Evolutionary conservation across 2,329 filamentous ascomycete genomes (phyloP), one percentile per base, ranked within the genome.

Genomic region (Colletotrichum noveboracense): DNA sequence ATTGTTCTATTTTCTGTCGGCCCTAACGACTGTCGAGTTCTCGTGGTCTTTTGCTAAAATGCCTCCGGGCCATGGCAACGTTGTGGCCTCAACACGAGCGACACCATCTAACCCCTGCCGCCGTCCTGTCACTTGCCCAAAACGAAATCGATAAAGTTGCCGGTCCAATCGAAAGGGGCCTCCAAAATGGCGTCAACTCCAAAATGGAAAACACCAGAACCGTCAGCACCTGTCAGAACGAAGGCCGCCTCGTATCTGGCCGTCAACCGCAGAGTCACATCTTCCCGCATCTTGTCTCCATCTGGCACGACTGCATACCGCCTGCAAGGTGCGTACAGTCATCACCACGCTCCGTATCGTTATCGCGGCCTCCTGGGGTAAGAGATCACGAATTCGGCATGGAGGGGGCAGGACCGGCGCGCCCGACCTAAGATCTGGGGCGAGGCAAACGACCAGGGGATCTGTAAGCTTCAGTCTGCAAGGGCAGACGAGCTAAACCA

Each of bases 221-320:
- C 26, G 48, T 36, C 66, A 38, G 36, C 71, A 76, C 71, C 71
- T 76, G 65, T 28, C 66, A 76, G 32, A 64, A 32, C 38, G 36
- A 73, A 43, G 60, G 26, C 61, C 60, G 61, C 55, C 74, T 77
- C 76, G 76, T 77, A 74, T 77, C 65, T 65, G 9, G 61, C 55
- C 52, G 55, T 56, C 36, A 34, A 32, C 38, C 65, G 21, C 30
- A 62, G 66, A 76, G 74, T 62, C 71, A 70, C 55, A 66, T n/a
- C 30, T 26, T 66, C 28, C 52, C 48, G 70, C 52, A 61, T 66
- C 74, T 62, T 56, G 36, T 48, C 66, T 38, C 56, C 64, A 73
- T 75, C 73, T 52, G 73, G 28, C 21, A 64, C 70, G 32, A 36
- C 48, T 65, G 64, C 64, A 64, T 36, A 43, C 64, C 64, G 64